Base-by-base conservation (phyloP, 2,329 filamentous ascomycete genomes). In the Alternaria sp. region DNA sequence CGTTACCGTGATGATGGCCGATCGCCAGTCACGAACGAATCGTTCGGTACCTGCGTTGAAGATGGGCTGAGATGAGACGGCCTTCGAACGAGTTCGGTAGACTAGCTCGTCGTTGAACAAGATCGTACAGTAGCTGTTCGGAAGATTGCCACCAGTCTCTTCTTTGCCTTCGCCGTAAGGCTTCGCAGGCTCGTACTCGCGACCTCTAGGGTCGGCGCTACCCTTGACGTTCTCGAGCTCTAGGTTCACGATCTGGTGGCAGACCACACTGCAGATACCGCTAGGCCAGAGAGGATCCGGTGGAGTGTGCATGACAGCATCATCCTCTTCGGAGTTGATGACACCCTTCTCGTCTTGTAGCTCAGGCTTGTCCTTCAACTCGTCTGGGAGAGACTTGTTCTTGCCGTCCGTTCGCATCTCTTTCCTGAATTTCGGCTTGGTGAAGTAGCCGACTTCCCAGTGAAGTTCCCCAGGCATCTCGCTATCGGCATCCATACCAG, bases 271-370 rank as follows among this genome's bases (percentile, higher is more conserved):
- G 76, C 95, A 89, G 20, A 99, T 85, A 61, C 96, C 96, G 71
- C 92, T 96, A 1, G 95, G 96, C 93, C 94, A 98, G 7, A 97
- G 86, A n/a, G 95, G 95, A 77, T 98, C 95, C 0, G 95, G 95
- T 6, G 96, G 96, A 0, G 94, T 98, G 75, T 93, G 91, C 46
- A 92, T 88, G 3, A 97, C 93, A 2, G 93, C 93, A 75, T 97
- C 92, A 75, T 97, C 93, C 50, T 92, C 86, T 2, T 87, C 86
- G 8, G 83, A 92, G 60, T 92, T 89, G 45, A 94, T 85, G 3
- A 88, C 85, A 1, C 94, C 94, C 79, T 94, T 92, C n/a, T 97
- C 91, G 62, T 97, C 93, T 77, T 97, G 92, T 11, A 97, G 84
- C 69, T 92, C 89, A 4, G 90, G 88, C 66, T 91, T 87, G 70